Percentiles rank a stretch among this genome's conserved stretches.
These are phyloP conservation scores for Abrus pulchellus DNA, from an alignment of 306 rosid species.

Conservation along the genomic window DNA sequence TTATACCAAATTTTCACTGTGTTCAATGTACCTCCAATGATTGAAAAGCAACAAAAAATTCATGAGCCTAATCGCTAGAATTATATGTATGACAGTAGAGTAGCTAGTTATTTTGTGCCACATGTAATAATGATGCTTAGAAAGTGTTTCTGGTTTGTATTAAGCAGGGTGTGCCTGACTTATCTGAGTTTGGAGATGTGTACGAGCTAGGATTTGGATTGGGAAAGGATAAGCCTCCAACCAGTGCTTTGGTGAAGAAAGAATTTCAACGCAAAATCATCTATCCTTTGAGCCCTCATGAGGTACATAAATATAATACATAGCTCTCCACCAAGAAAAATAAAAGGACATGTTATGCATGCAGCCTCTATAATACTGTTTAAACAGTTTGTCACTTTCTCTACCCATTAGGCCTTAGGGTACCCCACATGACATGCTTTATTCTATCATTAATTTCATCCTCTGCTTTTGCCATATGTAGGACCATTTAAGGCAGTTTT, in stretches of 20 bases:
- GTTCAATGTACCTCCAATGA: slow-evolving; percentile 41
- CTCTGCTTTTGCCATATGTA: slow-evolving; percentile 54
- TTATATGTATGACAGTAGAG: not conserved
- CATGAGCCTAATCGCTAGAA: slow-evolving; percentile 35
- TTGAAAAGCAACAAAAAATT: slow-evolving; percentile 46
- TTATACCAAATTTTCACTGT: slow-evolving; percentile 26
- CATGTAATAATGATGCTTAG: slow-evolving; percentile 5
- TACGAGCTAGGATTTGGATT: slow-evolving; percentile 76
- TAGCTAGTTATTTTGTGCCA: slow-evolving; percentile 31
- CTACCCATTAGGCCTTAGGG: slow-evolving; percentile 34
- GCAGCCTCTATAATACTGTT: slow-evolving; percentile 41
- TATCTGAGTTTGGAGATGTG: slow-evolving; percentile 82
- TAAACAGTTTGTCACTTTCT: slow-evolving; percentile 30
- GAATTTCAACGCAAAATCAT: slow-evolving; percentile 78
- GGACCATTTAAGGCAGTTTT: slow-evolving; percentile 44
- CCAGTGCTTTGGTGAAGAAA: slow-evolving; percentile 77
- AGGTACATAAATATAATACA: slow-evolving; percentile 55
- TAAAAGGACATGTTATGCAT: slow-evolving; percentile 24
- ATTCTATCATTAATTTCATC: slow-evolving; percentile 27
- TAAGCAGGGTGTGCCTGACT: slow-evolving; percentile 81
- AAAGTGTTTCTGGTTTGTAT: slow-evolving; percentile 23
- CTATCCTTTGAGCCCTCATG: slow-evolving; percentile 78
- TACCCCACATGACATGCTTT: slow-evolving; percentile 47
- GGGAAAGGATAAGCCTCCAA: slow-evolving; percentile 83
- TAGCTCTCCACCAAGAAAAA: not conserved